phyloP scores from a whole-genome alignment of 257 asterid genomes.

The Fraxinus americana region DNA sequence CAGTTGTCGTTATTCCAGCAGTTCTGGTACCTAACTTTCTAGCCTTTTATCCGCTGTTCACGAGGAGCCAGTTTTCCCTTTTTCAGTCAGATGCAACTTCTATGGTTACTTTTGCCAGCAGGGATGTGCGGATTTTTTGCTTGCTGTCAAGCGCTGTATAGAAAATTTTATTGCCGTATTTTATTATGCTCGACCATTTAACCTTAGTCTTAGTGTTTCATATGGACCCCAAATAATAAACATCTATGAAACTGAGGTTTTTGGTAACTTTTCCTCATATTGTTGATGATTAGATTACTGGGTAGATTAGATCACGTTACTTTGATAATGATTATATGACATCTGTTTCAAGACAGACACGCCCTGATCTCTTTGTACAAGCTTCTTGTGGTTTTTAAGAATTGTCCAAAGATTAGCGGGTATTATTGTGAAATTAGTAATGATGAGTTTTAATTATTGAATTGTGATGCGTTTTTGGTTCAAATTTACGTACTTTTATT shows the following conservation, averaged over 20 bases:
- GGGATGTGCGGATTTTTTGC: slow-evolving; percentile 36
- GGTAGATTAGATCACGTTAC: no score
- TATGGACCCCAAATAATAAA: slow-evolving; percentile 39
- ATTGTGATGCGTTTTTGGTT: no score
- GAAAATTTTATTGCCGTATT: slow-evolving; percentile 20
- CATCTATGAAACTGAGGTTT: slow-evolving; percentile 29
- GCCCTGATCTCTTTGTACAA: no score
- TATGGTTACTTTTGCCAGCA: slow-evolving; percentile 32
- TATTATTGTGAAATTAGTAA: no score
- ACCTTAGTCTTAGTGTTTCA: slow-evolving; percentile 45
- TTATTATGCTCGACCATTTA: slow-evolving; percentile 26
- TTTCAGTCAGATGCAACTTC: slow-evolving; percentile 36
- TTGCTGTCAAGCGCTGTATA: slow-evolving; percentile 46
- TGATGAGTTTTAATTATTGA: no score
- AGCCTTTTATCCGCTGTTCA: slow-evolving; percentile 17
- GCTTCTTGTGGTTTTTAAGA: no score
- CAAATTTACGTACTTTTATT: no score
- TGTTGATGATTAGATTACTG: no score
- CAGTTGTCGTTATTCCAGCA: slow-evolving; percentile 27
- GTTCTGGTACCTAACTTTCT: slow-evolving; percentile 30
- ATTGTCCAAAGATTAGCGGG: no score
- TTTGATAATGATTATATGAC: no score
- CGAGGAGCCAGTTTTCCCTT: slow-evolving; percentile 27
- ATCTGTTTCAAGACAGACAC: no score
- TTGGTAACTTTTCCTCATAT: no score